Conservation (phyloP, 352 stramenopile species). For the Hyaloperonospora arabidopsidis region DNA sequence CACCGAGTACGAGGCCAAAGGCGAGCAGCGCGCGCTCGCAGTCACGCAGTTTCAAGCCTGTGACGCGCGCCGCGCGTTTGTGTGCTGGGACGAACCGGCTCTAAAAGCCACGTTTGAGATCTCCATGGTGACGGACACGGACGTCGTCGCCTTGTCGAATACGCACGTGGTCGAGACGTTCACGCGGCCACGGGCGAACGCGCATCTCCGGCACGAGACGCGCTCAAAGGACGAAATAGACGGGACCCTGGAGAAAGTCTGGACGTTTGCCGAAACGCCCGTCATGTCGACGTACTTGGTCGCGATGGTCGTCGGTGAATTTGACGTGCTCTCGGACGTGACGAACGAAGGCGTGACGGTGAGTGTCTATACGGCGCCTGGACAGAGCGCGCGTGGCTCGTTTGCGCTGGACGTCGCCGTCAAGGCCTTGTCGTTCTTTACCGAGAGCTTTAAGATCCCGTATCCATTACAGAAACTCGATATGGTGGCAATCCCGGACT, state of each 20-base stretch:
- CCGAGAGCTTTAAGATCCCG: conserved; percentile 59
- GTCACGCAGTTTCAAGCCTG: conserved; percentile 83
- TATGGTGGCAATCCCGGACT: conserved; percentile 96
- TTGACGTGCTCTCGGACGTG: conserved; percentile 89
- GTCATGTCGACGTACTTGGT: conserved; percentile 97
- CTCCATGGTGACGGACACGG: conserved; percentile 80
- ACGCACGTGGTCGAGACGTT: conserved; percentile 90
- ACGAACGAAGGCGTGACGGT: conserved; percentile 89
- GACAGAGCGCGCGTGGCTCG: conserved; percentile 82
- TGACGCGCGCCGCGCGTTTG: conserved; percentile 91
- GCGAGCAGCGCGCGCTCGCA: conserved; percentile 90
- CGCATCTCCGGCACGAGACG: conserved; percentile 39
- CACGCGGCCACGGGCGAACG: conserved; percentile 44
- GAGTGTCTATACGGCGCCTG: conserved; percentile 92
- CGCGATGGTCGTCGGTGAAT: conserved; percentile 92
- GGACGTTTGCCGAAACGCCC: conserved; percentile 87
- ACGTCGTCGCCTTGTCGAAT: conserved; percentile 93
- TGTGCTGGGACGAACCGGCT: conserved; percentile 96
- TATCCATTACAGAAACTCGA: conserved; percentile 98
- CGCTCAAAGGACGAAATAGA: conserved; percentile 21
- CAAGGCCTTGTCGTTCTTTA: conserved; percentile 67
- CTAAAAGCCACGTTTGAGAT: conserved; percentile 94
- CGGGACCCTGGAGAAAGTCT: conserved; percentile 49
- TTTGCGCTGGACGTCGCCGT: conserved; percentile 86
- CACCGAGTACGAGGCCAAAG: conserved; percentile 87